Evolutionary conservation across 768 basidiomycete species (phyloP), one percentile per base, ranked within the genome.

Genomic region (Dacryopinax primogenitus): DNA sequence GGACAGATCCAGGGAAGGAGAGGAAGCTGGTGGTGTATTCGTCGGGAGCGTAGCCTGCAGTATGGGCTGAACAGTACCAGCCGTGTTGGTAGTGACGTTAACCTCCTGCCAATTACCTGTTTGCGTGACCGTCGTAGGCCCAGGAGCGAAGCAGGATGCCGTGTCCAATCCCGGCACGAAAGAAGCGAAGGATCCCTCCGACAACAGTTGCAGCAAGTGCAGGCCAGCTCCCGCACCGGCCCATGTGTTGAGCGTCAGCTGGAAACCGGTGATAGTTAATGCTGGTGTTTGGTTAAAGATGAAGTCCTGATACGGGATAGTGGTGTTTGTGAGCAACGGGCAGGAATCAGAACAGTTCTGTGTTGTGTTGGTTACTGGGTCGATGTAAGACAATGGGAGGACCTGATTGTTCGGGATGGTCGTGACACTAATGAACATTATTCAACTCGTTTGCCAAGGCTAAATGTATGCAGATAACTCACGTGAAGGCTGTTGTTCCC

Each of bases 401-500:
- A 91, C 83, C 4, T 80, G 80, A 74, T 96, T 93, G 74, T 95
- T 89, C 0, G 96, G 96, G 67, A 97, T 85, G 34, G 93, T 85
- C 0, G 87, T 86, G 41, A 94, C 77, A 70, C 94, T 95, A n/a
- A n/a, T n/a, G 37, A 71, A 21, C 39, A 69, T n/a, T 30, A 64
- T 33, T 63, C 33, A 47, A 65, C 35, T 28, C 45, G 67, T 33
- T 34, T 34, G 58, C 13, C 30, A 21, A 63, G 28, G 62, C 36
- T 47, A 65, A n/a, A 21, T 35, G 39, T 62, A n/a, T 30, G 13
- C 33, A 30, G 16, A 36, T 26, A 33, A 72, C 84, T 64, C 74
- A 94, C 94, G 82, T 87, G 76, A 99, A 99, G 3, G 79, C 81
- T n/a, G 84, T 89, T 0, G 95, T 95, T 41, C 92, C 88, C 69